These are phyloP conservation scores for Kwoniella europaea DNA, from an alignment of 768 basidiomycete species.

Conservation along the genomic window DNA sequence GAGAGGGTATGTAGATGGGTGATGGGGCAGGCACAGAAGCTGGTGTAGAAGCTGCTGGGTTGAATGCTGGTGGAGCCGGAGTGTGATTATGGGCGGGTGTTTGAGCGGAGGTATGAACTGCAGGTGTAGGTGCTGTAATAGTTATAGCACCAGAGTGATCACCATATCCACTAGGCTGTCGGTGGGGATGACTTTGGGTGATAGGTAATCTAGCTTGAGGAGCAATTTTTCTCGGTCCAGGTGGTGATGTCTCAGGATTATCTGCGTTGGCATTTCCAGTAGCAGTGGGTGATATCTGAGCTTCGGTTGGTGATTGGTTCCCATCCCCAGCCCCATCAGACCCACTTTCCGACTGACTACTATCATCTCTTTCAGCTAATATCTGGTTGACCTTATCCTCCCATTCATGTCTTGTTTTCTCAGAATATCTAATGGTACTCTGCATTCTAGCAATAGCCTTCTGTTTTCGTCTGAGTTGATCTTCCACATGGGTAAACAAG, in stretches of 20 bases:
- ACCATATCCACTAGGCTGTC: slow-evolving; percentile 28
- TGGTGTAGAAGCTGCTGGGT: slow-evolving; percentile 5
- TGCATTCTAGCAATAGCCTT: slow-evolving; percentile 95
- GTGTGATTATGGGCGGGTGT: slow-evolving; percentile 6
- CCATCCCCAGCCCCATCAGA: slow-evolving; percentile 47
- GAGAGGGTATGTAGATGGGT: slow-evolving; percentile 5
- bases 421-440: slow-evolving; percentile 94
- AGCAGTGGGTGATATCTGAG: slow-evolving; percentile 4
- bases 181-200: slow-evolving; percentile 48
- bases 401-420: slow-evolving; percentile 97
- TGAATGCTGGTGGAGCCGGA: slow-evolving; percentile 7
- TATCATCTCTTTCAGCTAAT: slow-evolving; percentile 67
- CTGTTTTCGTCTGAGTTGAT: slow-evolving; percentile 88
- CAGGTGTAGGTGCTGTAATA: slow-evolving; percentile 24
- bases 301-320: slow-evolving; percentile 21
- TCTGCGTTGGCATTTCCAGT: slow-evolving; percentile 45
- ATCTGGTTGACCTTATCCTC: slow-evolving; percentile 80
- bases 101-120: slow-evolving; percentile 8
- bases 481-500: slow-evolving; percentile 83
- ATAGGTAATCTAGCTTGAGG: slow-evolving; percentile 53
- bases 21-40: slow-evolving; percentile 16
- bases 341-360: slow-evolving; percentile 62
- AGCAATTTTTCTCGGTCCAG: slow-evolving; percentile 51
- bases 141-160: slow-evolving; percentile 10
- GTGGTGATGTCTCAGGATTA: slow-evolving; percentile 43